phyloP scores from a whole-genome alignment of 805 yeast genomes.

The Saturnispora serradocipensis region DNA sequence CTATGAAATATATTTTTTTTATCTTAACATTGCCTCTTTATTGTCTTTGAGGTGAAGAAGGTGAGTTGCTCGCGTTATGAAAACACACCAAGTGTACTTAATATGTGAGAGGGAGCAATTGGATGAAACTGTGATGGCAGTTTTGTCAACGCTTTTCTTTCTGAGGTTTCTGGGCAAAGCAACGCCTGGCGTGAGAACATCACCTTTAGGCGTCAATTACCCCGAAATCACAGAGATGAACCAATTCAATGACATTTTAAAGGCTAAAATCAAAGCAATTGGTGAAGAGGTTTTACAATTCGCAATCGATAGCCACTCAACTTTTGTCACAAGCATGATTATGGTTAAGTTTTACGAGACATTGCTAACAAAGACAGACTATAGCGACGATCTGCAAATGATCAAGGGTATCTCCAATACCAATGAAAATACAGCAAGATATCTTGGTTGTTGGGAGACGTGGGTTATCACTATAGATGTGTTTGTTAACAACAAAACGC shows the following conservation, averaged over 20 bases:
- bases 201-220: not conserved
- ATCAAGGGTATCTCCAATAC: not conserved
- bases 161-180: constrained; percentile 51
- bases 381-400: not conserved
- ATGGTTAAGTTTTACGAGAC: constrained; percentile 17
- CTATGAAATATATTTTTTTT: not conserved
- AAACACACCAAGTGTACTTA: constrained; percentile 15
- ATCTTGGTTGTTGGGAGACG: constrained; percentile 49
- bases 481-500: constrained; percentile 17
- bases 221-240: not conserved
- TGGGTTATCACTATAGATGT: constrained; percentile 53
- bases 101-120: constrained; percentile 45
- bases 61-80: not conserved
- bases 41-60: not conserved
- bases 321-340: not conserved
- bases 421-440: not conserved
- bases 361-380: constrained; percentile 10
- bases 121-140: constrained; percentile 48
- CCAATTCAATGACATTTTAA: not conserved
- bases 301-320: not conserved
- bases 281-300: not conserved
- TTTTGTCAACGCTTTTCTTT: constrained; percentile 60
- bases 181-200: not conserved
- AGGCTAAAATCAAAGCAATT: not conserved
- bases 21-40: not conserved